Conservation (phyloP, 2,329 filamentous ascomycete genomes). For the Colletotrichum horii region DNA sequence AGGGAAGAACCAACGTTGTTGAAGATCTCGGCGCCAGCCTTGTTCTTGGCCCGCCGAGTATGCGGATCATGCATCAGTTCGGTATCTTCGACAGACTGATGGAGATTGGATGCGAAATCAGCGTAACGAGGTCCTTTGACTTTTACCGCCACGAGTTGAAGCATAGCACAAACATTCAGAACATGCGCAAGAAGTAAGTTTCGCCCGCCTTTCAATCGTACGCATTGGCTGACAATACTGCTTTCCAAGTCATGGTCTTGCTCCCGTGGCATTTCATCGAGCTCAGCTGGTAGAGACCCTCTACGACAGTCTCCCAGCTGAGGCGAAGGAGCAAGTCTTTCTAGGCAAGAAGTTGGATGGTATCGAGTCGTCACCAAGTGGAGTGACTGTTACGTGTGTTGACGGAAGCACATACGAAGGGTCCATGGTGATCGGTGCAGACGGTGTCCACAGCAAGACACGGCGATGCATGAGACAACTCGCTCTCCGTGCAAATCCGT, state of each 20-base stretch:
- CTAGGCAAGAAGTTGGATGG: slow-evolving; percentile 29
- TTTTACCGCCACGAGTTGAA: background rate
- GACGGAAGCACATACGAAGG: slow-evolving; percentile 38
- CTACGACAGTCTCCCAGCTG: slow-evolving; percentile 30
- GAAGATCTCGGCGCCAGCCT: slow-evolving; percentile 32
- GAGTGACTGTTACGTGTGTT: slow-evolving; percentile 30
- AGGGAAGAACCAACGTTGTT: slow-evolving; percentile 28
- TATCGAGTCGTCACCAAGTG: slow-evolving; percentile 23
- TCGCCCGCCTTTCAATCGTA: background rate
- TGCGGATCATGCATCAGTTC: slow-evolving; percentile 34
- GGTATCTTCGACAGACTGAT: slow-evolving; percentile 24
- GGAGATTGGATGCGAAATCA: background rate
- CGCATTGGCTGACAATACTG: accelerated
- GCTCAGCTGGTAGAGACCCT: slow-evolving; percentile 37
- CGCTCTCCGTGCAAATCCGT: slow-evolving; percentile 23
- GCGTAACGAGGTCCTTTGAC: background rate
- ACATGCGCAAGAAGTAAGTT: background rate
- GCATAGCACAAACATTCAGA: background rate
- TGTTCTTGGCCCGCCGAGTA: slow-evolving; percentile 27
- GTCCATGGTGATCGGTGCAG: slow-evolving; percentile 44
- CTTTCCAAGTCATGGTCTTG: slow-evolving; percentile 27
- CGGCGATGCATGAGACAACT: slow-evolving; percentile 37
- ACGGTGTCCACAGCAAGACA: slow-evolving; percentile 44
- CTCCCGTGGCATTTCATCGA: slow-evolving; percentile 35
- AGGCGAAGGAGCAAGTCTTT: slow-evolving; percentile 30